Conservation (phyloP, 305 asterid genomes). For the Fraxinus sp. region DNA sequence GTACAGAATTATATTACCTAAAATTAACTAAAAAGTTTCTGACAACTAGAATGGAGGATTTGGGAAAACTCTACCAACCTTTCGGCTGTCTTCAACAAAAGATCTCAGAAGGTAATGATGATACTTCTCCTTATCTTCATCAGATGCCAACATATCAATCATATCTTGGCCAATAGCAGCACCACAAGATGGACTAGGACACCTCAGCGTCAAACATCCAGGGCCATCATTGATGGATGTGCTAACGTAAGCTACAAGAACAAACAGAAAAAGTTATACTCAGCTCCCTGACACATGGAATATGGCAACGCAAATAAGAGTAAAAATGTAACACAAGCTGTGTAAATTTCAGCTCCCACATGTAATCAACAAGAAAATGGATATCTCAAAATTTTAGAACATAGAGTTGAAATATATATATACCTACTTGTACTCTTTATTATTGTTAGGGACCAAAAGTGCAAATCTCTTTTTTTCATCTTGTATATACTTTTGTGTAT, state of each 20-base stretch:
- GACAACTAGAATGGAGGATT: slow-evolving; percentile 1
- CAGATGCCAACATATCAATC: slow-evolving; percentile 49
- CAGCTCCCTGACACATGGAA: background rate
- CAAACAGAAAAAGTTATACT: slow-evolving; percentile 17
- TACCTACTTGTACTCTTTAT: no score
- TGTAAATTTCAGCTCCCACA: slow-evolving; percentile 7
- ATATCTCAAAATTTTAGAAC: background rate
- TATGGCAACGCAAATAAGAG: slow-evolving; percentile 10
- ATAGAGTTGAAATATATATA: no score
- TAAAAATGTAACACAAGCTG: slow-evolving; percentile 7
- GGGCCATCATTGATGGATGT: slow-evolving; percentile 87
- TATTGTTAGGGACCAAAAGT: no score
- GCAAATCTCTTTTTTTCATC: no score
- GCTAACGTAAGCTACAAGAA: slow-evolving; percentile 69
- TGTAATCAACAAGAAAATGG: background rate
- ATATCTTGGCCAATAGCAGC: slow-evolving; percentile 80
- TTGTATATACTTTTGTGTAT: no score
- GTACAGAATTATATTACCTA: background rate
- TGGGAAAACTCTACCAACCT: slow-evolving; percentile 44
- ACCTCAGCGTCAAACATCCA: slow-evolving; percentile 81
- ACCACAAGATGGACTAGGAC: slow-evolving; percentile 80
- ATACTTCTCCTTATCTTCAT: slow-evolving; percentile 68
- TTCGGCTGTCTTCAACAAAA: slow-evolving; percentile 78
- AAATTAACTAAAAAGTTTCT: background rate
- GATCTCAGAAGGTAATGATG: slow-evolving; percentile 78